Evolutionary conservation across 306 rosid species (phyloP), one percentile per base, ranked within the genome.

Genomic region (Quercus dentata): DNA sequence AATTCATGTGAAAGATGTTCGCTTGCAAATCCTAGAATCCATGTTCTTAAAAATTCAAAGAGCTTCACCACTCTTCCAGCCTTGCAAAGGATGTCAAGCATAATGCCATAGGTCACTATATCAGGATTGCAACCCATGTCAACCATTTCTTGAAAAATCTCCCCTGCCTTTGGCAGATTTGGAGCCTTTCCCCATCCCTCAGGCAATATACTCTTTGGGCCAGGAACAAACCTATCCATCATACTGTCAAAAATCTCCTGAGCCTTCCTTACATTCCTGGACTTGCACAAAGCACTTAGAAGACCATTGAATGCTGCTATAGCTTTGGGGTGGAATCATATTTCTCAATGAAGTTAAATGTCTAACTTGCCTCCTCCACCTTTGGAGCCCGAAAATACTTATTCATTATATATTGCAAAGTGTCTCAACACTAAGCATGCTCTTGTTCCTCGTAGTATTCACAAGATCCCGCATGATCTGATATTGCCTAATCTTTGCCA

Each of bases 161-260:
- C 97, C 71, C 95, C 85, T 12, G 94, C 97, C 71, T 83, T 86
- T 1, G 95, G 97, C 69, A 91, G 88, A 85, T 92, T 92, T 8
- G 97, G 99, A 79, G 83, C 88, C 81, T 78, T 92, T 12, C 99
- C 99, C 97, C 97, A 94, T 30, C 97, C 99, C 31, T 83, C 91
- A 67, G 92, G 89, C 79, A 94, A 79, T 75, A 94, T 91, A 80
- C 97, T 92, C 76, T 92, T 94, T 0, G 93, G 82, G 75, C 87
- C 97, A 0, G 92, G 94, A 33, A 76, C 82, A 78, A 88, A 94
- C 65, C 77, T 82, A 56, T 82, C 97, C 87, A 81, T 91, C 85
- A 83, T 87, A 25, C 71, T 56, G 57, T 92, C 94, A 80, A 91
- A 92, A 31, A 94, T 84, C 90, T 94, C 97, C 64, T 92, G 97